A percentile compares a stretch with the other conserved stretches of the same genome.
phyloP scores from a whole-genome alignment of 345 rosid species.

The Bretschneidera sinensis region DNA sequence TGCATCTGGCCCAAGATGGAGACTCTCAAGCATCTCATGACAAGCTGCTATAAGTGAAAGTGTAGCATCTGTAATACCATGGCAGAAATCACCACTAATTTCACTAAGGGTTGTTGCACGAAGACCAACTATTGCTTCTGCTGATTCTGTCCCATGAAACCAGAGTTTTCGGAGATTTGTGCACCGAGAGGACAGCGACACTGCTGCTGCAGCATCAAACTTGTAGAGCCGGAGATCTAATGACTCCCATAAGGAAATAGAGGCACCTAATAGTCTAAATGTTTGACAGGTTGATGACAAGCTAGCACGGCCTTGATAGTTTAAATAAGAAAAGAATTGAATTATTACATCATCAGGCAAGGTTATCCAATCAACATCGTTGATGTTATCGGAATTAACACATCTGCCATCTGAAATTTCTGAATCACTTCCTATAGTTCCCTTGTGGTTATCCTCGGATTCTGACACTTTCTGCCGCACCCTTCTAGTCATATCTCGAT shows the following conservation, averaged over 20 bases:
- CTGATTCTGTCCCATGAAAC: slow-evolving; percentile 37
- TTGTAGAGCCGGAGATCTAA: slow-evolving; percentile 29
- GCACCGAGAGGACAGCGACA: slow-evolving; percentile 21
- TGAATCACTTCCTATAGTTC: too few species aligned
- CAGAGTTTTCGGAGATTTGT: slow-evolving; percentile 21
- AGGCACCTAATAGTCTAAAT: slow-evolving; percentile 31
- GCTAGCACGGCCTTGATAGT: slow-evolving; percentile 33
- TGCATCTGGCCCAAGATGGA: too few species aligned
- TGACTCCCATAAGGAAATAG: slow-evolving; percentile 29
- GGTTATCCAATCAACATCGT: too few species aligned
- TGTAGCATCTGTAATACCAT: slow-evolving; percentile 29
- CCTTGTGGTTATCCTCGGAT: slow-evolving; percentile 15
- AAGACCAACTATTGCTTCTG: slow-evolving; percentile 30
- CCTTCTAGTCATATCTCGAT: slow-evolving; percentile 23
- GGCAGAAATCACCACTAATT: slow-evolving; percentile 30
- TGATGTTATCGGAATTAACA: too few species aligned
- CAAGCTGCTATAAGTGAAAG: slow-evolving; percentile 28
- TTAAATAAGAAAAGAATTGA: slow-evolving; percentile 25
- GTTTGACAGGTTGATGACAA: too few species aligned
- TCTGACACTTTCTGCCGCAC: slow-evolving; percentile 26
- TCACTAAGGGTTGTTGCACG: slow-evolving; percentile 28
- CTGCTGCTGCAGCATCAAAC: slow-evolving; percentile 16
- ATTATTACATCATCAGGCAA: slow-evolving; percentile 36
- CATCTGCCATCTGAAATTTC: too few species aligned
- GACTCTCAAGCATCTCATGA: slow-evolving; percentile 32